Conservation (phyloP, 495 filamentous ascomycete genomes). For the Penicillium angulare region DNA sequence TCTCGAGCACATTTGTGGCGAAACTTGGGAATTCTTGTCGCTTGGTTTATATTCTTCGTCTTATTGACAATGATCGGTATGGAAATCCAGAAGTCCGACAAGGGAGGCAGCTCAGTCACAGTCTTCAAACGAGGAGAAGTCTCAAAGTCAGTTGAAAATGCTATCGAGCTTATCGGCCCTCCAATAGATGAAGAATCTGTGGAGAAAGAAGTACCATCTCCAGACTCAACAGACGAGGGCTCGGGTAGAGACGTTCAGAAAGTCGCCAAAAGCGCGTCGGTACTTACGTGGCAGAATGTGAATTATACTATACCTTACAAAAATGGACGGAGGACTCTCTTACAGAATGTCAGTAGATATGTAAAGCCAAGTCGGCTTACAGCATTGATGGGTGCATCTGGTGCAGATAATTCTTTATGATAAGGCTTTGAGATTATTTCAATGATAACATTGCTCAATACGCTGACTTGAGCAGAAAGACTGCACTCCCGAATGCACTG, state of each 20-base stretch:
- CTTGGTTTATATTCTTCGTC: conserved; percentile 55
- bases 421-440: conserved; percentile 10
- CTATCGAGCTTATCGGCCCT: conserved; percentile 29
- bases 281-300: conserved; percentile 79
- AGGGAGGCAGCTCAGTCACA: conserved; percentile 67
- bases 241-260: conserved; percentile 30
- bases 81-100: conserved; percentile 68
- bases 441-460: no score
- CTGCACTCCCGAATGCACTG: conserved; percentile 53
- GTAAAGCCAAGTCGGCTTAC: conserved; percentile 71
- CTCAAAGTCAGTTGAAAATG: conserved; percentile 51
- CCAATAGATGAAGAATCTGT: conserved; percentile 50
- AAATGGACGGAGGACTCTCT: conserved; percentile 54
- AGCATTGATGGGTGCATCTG: conserved; percentile 66
- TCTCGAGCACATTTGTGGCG: conserved; percentile 58
- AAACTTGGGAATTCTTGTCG: conserved; percentile 60
- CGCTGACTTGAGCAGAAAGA: conserved; percentile 38
- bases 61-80: conserved; percentile 59
- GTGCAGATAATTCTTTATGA: no score
- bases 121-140: conserved; percentile 64
- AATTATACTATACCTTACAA: conserved; percentile 70
- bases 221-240: conserved; percentile 24
- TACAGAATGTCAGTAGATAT: conserved; percentile 66
- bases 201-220: conserved; percentile 21
- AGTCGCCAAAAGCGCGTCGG: conserved; percentile 56